These are phyloP conservation scores for Fomitopsis pulvina DNA, from an alignment of 768 basidiomycete species.

Conservation along the genomic window DNA sequence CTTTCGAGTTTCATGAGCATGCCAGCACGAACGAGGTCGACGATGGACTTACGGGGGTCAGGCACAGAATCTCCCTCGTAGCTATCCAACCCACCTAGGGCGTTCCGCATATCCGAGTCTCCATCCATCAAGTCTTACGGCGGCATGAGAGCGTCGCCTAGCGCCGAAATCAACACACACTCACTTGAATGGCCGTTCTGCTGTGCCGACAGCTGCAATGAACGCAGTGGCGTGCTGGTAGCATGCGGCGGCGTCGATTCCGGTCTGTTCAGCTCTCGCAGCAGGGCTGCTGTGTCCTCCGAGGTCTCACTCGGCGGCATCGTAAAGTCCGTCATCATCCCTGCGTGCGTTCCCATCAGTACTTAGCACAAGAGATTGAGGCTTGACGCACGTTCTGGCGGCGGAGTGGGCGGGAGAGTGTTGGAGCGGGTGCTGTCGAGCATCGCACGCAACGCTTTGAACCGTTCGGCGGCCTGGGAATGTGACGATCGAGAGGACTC, in stretches of 20 bases:
- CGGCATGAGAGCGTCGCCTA: constrained; percentile 9
- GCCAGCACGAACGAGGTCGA: neutral
- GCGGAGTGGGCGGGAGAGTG: constrained; percentile 7
- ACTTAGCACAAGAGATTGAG: neutral
- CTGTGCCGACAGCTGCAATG: constrained; percentile 49
- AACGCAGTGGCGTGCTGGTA: constrained; percentile 47
- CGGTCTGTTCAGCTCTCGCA: constrained; percentile 28
- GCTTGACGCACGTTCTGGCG: constrained; percentile 14
- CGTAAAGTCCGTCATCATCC: constrained; percentile 15
- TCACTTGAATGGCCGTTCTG: constrained; percentile 49
- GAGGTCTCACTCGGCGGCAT: constrained; percentile 23
- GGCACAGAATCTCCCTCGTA: constrained; percentile 34
- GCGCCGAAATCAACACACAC: constrained; percentile 11
- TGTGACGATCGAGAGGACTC: constrained; percentile 10
- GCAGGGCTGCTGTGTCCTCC: constrained; percentile 32
- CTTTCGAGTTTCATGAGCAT: neutral
- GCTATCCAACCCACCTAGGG: constrained; percentile 48
- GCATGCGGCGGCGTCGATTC: constrained; percentile 38
- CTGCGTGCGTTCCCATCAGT: neutral
- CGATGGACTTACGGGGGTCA: neutral
- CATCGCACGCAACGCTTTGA: constrained; percentile 16
- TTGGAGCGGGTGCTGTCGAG: constrained; percentile 12
- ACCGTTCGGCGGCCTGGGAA: constrained; percentile 11
- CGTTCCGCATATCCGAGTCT: constrained; percentile 68
- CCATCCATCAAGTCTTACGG: constrained; percentile 55